These are phyloP conservation scores for Dictyophora rubrovolvata DNA, from an alignment of 768 basidiomycete species.

Conservation along the genomic window DNA sequence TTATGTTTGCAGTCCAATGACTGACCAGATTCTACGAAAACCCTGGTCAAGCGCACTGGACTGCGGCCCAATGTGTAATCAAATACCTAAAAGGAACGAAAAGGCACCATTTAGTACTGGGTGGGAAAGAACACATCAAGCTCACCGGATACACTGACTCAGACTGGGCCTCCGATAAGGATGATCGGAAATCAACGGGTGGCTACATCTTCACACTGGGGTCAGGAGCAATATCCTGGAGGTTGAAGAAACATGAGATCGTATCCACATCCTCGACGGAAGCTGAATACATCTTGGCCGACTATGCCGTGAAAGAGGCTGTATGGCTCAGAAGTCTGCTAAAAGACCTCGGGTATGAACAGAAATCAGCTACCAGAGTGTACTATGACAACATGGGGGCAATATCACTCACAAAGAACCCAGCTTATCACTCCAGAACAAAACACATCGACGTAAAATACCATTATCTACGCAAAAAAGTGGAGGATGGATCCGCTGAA, in stretches of 20 bases:
- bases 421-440: background rate
- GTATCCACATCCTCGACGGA: constrained; percentile 26
- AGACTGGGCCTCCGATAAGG: constrained; percentile 9
- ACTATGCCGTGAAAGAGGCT: constrained; percentile 13
- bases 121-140: background rate
- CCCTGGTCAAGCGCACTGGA: constrained; percentile 27
- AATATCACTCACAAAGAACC: background rate
- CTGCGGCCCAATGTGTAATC: constrained; percentile 28
- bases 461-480: constrained; percentile 21
- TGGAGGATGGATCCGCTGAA: constrained; percentile 13
- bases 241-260: constrained; percentile 21
- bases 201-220: constrained; percentile 15
- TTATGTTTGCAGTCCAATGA: constrained; percentile 24
- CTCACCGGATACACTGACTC: constrained; percentile 15
- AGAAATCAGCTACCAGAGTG: constrained; percentile 2
- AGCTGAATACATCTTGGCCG: constrained; percentile 25
- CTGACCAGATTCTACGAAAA: constrained; percentile 26
- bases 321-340: constrained; percentile 16
- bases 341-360: constrained; percentile 4
- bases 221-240: constrained; percentile 24
- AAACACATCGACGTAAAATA: constrained; percentile 27
- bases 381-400: constrained; percentile 15
- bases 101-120: constrained; percentile 1
- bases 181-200: constrained; percentile 4
- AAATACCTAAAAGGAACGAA: constrained; percentile 29